Conservation (phyloP, 441 rosid genomes). For the Omphalea diandra region DNA sequence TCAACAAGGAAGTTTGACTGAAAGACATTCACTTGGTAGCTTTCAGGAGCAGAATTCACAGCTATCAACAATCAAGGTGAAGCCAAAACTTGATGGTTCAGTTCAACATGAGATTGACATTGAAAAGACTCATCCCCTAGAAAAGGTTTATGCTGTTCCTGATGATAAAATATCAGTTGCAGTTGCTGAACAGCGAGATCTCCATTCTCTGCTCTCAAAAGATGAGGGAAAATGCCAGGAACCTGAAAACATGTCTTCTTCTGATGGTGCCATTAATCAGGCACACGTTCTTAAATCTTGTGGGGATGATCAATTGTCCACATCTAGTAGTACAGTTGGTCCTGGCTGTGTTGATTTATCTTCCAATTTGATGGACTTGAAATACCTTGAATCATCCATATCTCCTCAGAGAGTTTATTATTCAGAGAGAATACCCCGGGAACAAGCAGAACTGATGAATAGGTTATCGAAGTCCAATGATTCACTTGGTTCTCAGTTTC, state of each 20-base stretch:
- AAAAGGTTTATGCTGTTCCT: slow-evolving; percentile 37
- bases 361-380: slow-evolving; percentile 51
- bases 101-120: slow-evolving; percentile 37
- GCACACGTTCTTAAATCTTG: slow-evolving; percentile 39
- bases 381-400: slow-evolving; percentile 44
- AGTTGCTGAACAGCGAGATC: slow-evolving; percentile 43
- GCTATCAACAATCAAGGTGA: slow-evolving; percentile 36
- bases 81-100: slow-evolving; percentile 36
- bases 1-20: slow-evolving; percentile 44
- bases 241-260: slow-evolving; percentile 35
- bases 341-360: slow-evolving; percentile 41
- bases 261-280: slow-evolving; percentile 43
- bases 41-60: slow-evolving; percentile 45
- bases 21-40: slow-evolving; percentile 37
- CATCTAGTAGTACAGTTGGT: slow-evolving; percentile 37
- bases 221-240: slow-evolving; percentile 38
- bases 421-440: slow-evolving; percentile 79
- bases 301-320: slow-evolving; percentile 45
- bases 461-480: slow-evolving; percentile 83
- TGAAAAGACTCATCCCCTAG: slow-evolving; percentile 30
- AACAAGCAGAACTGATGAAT: slow-evolving; percentile 56
- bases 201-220: slow-evolving; percentile 38
- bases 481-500: slow-evolving; percentile 74
- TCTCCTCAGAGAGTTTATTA: slow-evolving; percentile 57
- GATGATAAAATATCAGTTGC: too few species aligned